Base-by-base conservation (phyloP, 2,329 filamentous ascomycete genomes). In the Neofusicoccum sp. region DNA sequence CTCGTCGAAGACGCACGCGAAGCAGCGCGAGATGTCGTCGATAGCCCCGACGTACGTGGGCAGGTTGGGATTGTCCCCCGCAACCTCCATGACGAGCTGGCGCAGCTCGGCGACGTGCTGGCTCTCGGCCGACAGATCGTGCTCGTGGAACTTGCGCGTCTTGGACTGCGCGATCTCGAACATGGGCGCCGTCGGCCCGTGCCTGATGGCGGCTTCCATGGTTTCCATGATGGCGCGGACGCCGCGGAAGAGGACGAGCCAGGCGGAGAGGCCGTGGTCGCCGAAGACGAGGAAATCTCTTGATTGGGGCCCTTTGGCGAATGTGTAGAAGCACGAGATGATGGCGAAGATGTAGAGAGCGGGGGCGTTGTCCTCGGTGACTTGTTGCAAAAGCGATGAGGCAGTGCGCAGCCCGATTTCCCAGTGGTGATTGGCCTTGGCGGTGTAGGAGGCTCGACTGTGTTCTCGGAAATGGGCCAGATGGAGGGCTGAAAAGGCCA, bases 401-500 rank as follows among this genome's bases (percentile, higher is more conserved):
- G 54, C 44, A 4, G 37, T 33, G 12, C 52, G 52, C n/a, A 63
- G 11, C 4, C 22, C 61, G 8, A 59, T 33, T 2, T 50, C 44
- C 45, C 48, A 54, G 45, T 63, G 61, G 2, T 36, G n/a, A n/a
- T 49, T 29, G n/a, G 54, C 54, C 14, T 50, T 45, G 29, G 34
- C n/a, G 4, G n/a, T 16, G 54, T 58, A 63, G 8, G 41, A 62
- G 16, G 33, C 34, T 5, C 49, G 49, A 4, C 43, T 41, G 5
- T 16, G 29, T 12, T 29, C 12, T 12, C 56, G 41, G 28, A 58
- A 59, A 3, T 58, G 52, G 29, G 52, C 37, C 8, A 81, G 66
- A 61, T 82, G 80, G n/a, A 81, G 69, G 6, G 80, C 78, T 4
- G 79, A 74, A 11, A 82, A 66, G 6, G 79, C 78, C 6, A 81